Base-by-base conservation (phyloP, 2,329 filamentous ascomycete genomes). In the Trichoderma sp. region DNA sequence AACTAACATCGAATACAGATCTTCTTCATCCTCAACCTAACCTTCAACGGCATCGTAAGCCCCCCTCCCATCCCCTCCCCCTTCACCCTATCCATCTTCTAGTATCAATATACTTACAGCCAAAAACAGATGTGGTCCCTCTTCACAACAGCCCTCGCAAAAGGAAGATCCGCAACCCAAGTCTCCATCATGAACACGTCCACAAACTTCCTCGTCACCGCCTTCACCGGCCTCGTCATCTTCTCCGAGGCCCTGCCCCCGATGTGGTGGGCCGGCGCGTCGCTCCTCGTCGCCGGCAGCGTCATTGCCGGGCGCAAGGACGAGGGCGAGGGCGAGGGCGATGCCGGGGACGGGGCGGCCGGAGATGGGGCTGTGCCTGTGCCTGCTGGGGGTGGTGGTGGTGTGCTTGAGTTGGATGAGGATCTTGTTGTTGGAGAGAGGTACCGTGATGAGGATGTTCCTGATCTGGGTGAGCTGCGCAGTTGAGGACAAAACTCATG, bases 141-240 rank as follows among this genome's bases (percentile, higher is more conserved):
- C 55, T 94, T 93, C 79, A 94, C 91, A 7, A 85, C 86, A 57
- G 91, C 91, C 60, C 84, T 94, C n/a, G 87, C 90, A 0, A 83
- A 85, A 19, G 90, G 90, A 15, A 84, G 85, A 65, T 92, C 90
- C 1, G 92, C 91, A 9, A 91, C 91, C 0, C 90, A 92, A 72
- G 91, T 93, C 56, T 89, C 87, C 69, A 89, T 94, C 74, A 87
- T 94, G 75, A 94, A 94, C 76, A 93, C 91, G 3, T 91, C 89
- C 15, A 83, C 89, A 64, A 94, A 94, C 78, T 94, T 94, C 75
- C 83, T 94, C 77, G 77, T 92, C 67, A 93, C 91, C 0, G 91
- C 91, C 7, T 69, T 93, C 7, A 80, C 93, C 21, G 90, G 91
- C 28, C 80, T 85, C 57, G 75, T 85, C 65, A 86, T 94, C 69